A percentile compares a stretch with the other conserved stretches of the same genome.
These are phyloP conservation scores for Penicillium desertorum DNA, from an alignment of 495 filamentous ascomycete species.

Conservation along the genomic window DNA sequence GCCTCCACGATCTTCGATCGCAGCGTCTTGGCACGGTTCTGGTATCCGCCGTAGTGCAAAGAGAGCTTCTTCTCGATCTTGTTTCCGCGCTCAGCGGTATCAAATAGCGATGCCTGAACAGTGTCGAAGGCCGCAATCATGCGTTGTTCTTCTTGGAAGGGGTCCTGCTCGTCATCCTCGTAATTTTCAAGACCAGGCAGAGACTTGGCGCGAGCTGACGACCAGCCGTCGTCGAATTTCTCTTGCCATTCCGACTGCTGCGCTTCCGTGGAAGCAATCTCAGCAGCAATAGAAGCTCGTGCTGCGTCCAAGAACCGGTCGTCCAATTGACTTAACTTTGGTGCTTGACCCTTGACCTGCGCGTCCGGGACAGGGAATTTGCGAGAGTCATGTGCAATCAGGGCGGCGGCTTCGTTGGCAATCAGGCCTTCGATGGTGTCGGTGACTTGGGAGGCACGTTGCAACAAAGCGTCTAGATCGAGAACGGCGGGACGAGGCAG, in stretches of 20 bases:
- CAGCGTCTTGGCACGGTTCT: conserved; percentile 78
- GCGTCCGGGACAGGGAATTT: conserved; percentile 68
- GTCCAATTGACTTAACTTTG: conserved; percentile 63
- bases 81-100: conserved; percentile 72
- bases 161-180: conserved; percentile 57
- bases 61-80: conserved; percentile 93
- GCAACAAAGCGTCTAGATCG: conserved; percentile 66
- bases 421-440: conserved; percentile 63
- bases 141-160: conserved; percentile 48
- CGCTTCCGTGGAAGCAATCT: conserved; percentile 51
- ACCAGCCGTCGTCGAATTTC: conserved; percentile 66
- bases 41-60: conserved; percentile 85
- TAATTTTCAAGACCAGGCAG: conserved; percentile 79
- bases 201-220: conserved; percentile 56
- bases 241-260: conserved; percentile 54
- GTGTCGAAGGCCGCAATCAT: conserved; percentile 49
- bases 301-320: conserved; percentile 73
- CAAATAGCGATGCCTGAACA: conserved; percentile 67
- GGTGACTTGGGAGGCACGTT: conserved; percentile 52
- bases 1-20: conserved; percentile 80
- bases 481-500: conserved; percentile 76
- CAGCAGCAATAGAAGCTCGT: conserved; percentile 70
- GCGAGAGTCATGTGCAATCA: conserved; percentile 79
- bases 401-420: conserved; percentile 68
- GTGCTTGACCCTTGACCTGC: conserved; percentile 59